Evolutionary conservation across 2,329 filamentous ascomycete genomes (phyloP), one percentile per base, ranked within the genome.

Genomic region (Xylaria sp.): DNA sequence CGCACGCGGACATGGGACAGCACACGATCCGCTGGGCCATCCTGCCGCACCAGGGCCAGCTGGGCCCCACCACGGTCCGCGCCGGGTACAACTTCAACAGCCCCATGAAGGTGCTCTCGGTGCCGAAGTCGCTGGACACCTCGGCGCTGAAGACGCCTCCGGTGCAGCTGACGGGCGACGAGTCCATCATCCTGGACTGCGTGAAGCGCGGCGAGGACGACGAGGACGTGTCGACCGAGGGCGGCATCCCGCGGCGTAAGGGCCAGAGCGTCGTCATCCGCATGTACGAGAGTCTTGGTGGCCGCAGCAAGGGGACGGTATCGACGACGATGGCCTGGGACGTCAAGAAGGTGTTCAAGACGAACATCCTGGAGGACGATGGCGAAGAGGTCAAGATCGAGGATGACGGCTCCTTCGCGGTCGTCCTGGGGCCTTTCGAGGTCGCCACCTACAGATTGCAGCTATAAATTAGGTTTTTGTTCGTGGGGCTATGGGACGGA

Each of bases 171-270:
- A 78, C 78, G 1, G 87, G 88, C 42, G 78, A 81, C 41, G 70
- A 79, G 8, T 87, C 89, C 2, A 76, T 99, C 18, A 78, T 99
- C 2, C 78, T 99, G 0, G 94, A 99, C 69, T 88, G 87, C 1
- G 82, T 99, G 71, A 99, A 99, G 81, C 88, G 94, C 52, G 94
- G 91, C n/a, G 90, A 93, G 69, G 90, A 93, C 64, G 90, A 93
- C 62, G 86, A 88, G 66, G 90, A 92, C 62, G 82, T 92, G 40
- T 84, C 80, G 41, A 73, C 79, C 16, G 80, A 78, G 2, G 82
- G 83, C 19, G 82, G 83, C 34, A 74, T 93, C 26, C 81, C 83
- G 2, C 78, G 78, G 61, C 84, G 89, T 52, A 82, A 84, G 63
- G 92, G 91, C 0, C 83, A 84, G 71, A 95, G 90, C 69, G 81